Conservation (phyloP, 202 grass and related monocot species). For the Saccharum hybrid region DNA sequence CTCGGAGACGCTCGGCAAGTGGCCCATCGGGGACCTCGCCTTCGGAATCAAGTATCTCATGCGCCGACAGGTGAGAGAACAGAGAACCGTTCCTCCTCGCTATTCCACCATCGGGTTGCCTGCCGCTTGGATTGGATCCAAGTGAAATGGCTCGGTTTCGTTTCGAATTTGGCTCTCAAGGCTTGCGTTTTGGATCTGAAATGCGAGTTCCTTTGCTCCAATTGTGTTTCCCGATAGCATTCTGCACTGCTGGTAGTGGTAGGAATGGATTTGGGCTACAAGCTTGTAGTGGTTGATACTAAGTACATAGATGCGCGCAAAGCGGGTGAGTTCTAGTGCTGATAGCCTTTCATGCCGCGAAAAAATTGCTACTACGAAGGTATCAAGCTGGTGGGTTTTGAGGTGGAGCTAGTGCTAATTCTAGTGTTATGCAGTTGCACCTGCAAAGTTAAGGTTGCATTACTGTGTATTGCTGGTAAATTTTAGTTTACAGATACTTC, state of each 20-base stretch:
- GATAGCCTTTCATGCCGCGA: conserved; percentile 3
- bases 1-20: conserved; percentile 91
- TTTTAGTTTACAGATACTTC: not conserved
- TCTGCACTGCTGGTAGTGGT: conserved; percentile 1
- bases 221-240: conserved; percentile 6
- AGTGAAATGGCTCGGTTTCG: conserved; percentile 20
- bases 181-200: conserved; percentile 49
- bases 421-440: not conserved
- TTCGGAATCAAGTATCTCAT: conserved; percentile 98
- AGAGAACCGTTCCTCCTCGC: not conserved
- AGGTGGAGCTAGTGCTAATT: too few species aligned
- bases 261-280: not conserved
- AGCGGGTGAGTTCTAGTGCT: conserved; percentile 1
- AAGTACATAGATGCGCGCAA: not conserved
- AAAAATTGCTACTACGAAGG: not conserved
- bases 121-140: conserved; percentile 43
- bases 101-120: not conserved
- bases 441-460: conserved; percentile 15
- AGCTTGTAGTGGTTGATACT: not conserved
- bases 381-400: not conserved
- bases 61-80: conserved; percentile 65
- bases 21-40: conserved; percentile 93
- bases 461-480: conserved; percentile 6
- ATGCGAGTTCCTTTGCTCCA: not conserved
- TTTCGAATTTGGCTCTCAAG: conserved; percentile 14